Evolutionary conservation across 2,329 filamentous ascomycete genomes (phyloP), one percentile per base, ranked within the genome.

Genomic region (Rhynchosporium secalis): DNA sequence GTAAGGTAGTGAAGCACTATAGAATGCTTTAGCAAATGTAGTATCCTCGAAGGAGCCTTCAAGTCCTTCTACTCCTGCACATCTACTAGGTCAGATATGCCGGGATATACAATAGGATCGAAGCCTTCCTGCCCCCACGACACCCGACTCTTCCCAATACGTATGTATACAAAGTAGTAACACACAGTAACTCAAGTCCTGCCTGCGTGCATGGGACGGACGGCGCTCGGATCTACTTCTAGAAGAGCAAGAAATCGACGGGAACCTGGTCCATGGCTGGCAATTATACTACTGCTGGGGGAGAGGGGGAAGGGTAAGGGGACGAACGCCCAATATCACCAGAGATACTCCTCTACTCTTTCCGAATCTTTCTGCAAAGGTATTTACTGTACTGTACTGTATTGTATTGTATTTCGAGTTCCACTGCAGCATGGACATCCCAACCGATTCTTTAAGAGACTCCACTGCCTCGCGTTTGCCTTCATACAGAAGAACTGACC

Each of bases 91-190:
- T 41, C 13, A 43, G 36, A 36, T 28, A 20, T 56, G 20, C 38
- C 52, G 29, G 28, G 10, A 56, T 20, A 43, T 56, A 38, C 52
- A 56, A 20, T 56, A 56, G 52, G 52, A 56, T 41, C 52, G 28
- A 41, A 56, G 36, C 52, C 52, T 56, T 15, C 13, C 36, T 43
- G 29, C 20, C 38, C 13, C 28, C 47, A 36, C 31, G 47, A 51
- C 33, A 31, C 36, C 8, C 52, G 12, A 41, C 41, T 43, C 7
- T 43, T 43, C 4, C 41, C 41, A 43, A 43, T n/a, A n/a, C 20
- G 20, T n/a, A 43, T 20, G 20, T 20, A n/a, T 43, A 43, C 12
- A 15, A n/a, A 10, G n/a, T 15, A 8, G 28, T n/a, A 43, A 43
- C 52, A 29, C 15, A 40, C 31, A 40, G 2, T 43, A 26, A n/a